Evolutionary conservation across 2,329 filamentous ascomycete species (phyloP).

Genomic region (Pseudogymnoascus verrucosus): DNA sequence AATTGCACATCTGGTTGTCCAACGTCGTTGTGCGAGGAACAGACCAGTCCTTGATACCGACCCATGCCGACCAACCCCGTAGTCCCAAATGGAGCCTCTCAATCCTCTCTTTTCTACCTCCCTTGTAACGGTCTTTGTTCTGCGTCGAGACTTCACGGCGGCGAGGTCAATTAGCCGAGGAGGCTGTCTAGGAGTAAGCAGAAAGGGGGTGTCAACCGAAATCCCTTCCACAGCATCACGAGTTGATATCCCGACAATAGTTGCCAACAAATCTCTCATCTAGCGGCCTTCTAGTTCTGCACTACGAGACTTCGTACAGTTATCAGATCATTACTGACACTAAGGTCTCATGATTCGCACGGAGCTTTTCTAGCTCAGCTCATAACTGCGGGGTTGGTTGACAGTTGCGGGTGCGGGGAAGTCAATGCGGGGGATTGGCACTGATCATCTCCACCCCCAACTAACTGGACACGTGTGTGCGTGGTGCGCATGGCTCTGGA

Average conservation of each 20-base stretch:
- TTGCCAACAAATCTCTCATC: neutral
- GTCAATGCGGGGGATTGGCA: neutral
- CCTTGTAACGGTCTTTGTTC: neutral
- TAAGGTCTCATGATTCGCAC: neutral
- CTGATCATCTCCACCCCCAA: neutral
- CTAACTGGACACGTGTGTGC: slow-evolving; percentile 6
- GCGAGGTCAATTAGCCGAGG: neutral
- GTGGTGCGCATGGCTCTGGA: neutral
- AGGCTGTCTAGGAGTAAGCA: neutral
- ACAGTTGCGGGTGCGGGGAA: slow-evolving; percentile 3
- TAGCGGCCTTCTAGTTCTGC: neutral
- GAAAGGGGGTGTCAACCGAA: neutral
- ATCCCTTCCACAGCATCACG: neutral
- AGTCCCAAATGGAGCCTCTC: neutral
- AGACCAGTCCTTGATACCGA: neutral
- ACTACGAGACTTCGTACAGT: neutral
- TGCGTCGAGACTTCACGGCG: neutral
- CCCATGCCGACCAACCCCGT: neutral
- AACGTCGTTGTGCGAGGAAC: neutral
- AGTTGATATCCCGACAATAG: neutral
- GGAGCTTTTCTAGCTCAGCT: neutral
- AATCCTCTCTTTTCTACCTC: neutral
- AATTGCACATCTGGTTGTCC: neutral
- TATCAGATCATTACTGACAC: neutral
- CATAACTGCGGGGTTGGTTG: neutral